Evolutionary conservation across 2,329 filamentous ascomycete genomes (phyloP), one percentile per base, ranked within the genome.

Genomic region (Graphiopsis chlorocephala): DNA sequence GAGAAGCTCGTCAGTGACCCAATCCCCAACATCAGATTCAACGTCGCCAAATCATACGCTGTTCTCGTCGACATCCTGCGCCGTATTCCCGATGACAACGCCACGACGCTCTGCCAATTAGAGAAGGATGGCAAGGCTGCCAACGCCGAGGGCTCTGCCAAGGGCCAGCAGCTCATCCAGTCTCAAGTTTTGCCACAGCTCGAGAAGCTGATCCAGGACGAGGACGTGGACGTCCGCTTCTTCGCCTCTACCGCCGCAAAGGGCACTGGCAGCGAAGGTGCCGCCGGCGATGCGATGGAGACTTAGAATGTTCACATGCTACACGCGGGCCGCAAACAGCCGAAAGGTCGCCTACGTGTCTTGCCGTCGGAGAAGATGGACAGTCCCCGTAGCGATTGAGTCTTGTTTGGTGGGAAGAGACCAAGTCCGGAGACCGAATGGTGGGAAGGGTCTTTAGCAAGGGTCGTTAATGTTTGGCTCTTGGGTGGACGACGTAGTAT

Each of bases 11-110:
- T 96, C 61, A 86, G 87, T 53, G 95, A 99, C 76, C 93, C 96
- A 52, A 99, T 99, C 68, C 95, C 95, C 71, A 99, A 99, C 81
- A 99, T 99, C 77, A 92, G 95, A 60, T 99, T 99, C 86, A 99
- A 99, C 79, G 95, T 99, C 56, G 95, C 95, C 72, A 99, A 99
- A 83, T 98, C 95, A 55, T 99, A 98, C 76, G 88, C 88, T 25
- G 89, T 95, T 60, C 83, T 99, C 65, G 93, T 98, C 73, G 89
- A 91, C 71, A 93, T 93, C n/a, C 85, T 99, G 74, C 93, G 94
- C 79, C 90, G 92, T 72, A 85, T 99, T 64, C 94, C 95, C 2
- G 91, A 93, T 63, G 85, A 95, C 75, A 93, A 93, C 67, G 72
- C 68, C 47, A 67, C 70, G 42, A 98, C 94, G 15, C 84, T 98